Evolutionary conservation across 2,329 filamentous ascomycete genomes (phyloP).

Genomic region (Neofusicoccum sp.): DNA sequence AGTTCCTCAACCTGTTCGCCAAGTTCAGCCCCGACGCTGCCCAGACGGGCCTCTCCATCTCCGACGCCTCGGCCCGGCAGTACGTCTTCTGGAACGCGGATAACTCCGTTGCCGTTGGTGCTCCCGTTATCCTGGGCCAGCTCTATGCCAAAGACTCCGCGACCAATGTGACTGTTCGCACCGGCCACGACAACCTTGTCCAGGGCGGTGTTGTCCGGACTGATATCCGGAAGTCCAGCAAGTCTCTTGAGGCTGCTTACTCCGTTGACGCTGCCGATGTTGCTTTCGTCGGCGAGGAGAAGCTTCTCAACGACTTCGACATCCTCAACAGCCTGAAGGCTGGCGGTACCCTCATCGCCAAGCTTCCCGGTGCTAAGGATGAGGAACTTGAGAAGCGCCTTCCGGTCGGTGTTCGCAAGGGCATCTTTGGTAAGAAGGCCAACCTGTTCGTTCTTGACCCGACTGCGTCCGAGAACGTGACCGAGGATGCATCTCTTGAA

Average conservation of each 20-base stretch:
- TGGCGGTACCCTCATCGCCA: conserved; percentile 73
- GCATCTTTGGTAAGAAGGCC: conserved; percentile 69
- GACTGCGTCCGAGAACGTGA: conserved; percentile 66
- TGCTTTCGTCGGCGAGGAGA: conserved; percentile 75
- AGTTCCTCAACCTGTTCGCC: conserved; percentile 52
- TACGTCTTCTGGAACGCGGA: conserved; percentile 95
- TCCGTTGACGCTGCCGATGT: conserved; percentile 78
- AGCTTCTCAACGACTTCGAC: conserved; percentile 77
- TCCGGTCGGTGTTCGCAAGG: conserved; percentile 69
- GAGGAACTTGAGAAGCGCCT: conserved; percentile 90
- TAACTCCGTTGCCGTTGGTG: conserved; percentile 66
- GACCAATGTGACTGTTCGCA: conserved; percentile 63
- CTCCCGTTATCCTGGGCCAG: conserved; percentile 64
- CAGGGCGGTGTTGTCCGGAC: conserved; percentile 80
- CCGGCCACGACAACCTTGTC: conserved; percentile 63
- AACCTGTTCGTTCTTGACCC: conserved; percentile 77
- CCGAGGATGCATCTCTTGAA: conserved; percentile 63
- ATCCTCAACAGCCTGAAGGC: conserved; percentile 70
- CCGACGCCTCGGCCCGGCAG: conserved; percentile 68
- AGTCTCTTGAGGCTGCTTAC: conserved; percentile 83
- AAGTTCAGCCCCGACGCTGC: conserved; percentile 42
- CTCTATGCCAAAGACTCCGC: conserved; percentile 63
- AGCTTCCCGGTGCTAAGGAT: conserved; percentile 77
- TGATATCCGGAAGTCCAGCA: conserved; percentile 81
- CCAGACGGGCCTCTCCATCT: conserved; percentile 54